Percentiles rank a stretch among this genome's conserved stretches.
These are phyloP conservation scores for Chaetomium globosum DNA, from an alignment of 2,329 filamentous ascomycete genomes.

Conservation along the genomic window DNA sequence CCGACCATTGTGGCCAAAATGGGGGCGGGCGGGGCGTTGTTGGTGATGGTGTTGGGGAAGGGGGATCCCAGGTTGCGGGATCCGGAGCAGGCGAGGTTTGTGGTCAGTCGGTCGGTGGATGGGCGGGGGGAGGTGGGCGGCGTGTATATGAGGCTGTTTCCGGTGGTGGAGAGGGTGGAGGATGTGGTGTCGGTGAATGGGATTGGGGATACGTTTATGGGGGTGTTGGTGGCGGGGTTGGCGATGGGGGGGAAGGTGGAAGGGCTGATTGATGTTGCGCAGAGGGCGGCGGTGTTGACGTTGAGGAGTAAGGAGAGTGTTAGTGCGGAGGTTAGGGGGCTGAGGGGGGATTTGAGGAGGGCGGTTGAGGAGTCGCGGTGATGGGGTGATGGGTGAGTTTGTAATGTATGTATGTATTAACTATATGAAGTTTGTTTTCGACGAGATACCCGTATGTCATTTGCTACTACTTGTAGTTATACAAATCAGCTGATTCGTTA, in stretches of 20 bases:
- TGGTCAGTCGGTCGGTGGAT: slow-evolving; percentile 65
- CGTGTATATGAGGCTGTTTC: slow-evolving; percentile 77
- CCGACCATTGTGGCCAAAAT: slow-evolving; percentile 84
- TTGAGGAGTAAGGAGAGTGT: slow-evolving; percentile 76
- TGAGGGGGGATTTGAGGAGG: slow-evolving; percentile 34
- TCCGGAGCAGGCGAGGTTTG: slow-evolving; percentile 65
- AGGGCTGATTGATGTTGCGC: slow-evolving; percentile 75
- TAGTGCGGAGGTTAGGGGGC: slow-evolving; percentile 34
- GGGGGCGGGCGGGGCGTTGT: slow-evolving; percentile 71
- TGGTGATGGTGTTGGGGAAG: slow-evolving; percentile 70
- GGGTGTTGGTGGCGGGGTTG: slow-evolving; percentile 78
- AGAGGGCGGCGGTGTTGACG: slow-evolving; percentile 77
- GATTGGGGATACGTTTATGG: slow-evolving; percentile 89
- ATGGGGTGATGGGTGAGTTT: neutral
- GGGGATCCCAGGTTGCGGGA: slow-evolving; percentile 68
- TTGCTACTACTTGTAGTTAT: no score
- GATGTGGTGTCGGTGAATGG: slow-evolving; percentile 90
- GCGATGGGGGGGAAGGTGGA: slow-evolving; percentile 60
- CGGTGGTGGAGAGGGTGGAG: slow-evolving; percentile 65
- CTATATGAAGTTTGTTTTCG: neutral
- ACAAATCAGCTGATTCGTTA: neutral
- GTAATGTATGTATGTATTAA: neutral
- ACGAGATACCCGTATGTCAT: neutral
- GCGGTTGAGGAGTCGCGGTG: slow-evolving; percentile 27
- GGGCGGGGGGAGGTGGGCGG: slow-evolving; percentile 65